Conservation (phyloP, 345 rosid genomes). For the Schrenkiella parvula region DNA sequence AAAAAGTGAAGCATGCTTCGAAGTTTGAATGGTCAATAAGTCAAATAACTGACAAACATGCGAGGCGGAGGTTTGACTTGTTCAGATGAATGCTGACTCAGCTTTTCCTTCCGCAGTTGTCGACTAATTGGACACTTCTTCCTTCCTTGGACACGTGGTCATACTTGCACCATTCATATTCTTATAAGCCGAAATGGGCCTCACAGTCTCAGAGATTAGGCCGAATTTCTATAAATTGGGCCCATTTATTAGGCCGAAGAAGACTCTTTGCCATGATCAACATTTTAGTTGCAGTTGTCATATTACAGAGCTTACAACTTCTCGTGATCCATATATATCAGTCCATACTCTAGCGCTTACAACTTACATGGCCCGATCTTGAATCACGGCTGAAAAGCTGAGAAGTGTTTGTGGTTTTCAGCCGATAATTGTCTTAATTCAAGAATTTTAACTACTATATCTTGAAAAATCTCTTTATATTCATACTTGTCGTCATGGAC, state of each 20-base stretch:
- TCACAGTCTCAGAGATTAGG: no score
- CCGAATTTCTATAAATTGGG: no score
- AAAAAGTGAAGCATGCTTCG: neutral
- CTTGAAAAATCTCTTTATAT: neutral
- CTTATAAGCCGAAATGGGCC: neutral
- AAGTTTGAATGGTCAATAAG: conserved; percentile 7
- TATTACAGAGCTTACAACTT: no score
- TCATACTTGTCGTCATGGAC: neutral
- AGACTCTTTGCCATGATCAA: no score
- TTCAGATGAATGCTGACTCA: conserved; percentile 14
- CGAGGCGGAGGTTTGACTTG: conserved; percentile 24
- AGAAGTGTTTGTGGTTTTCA: no score
- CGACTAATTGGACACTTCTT: conserved; percentile 30
- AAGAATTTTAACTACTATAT: neutral
- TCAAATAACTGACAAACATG: conserved; percentile 21
- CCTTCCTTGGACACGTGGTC: conserved; percentile 2
- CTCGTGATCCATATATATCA: no score
- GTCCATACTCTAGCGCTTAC: no score
- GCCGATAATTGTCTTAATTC: no score
- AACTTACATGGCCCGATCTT: no score
- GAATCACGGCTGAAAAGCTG: no score
- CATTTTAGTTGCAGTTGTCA: no score
- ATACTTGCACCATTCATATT: neutral
- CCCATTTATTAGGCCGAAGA: no score
- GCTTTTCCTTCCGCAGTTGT: conserved; percentile 20